These are phyloP conservation scores for Acaromyces ingoldii DNA, from an alignment of 1,284 basidiomycete genomes.

Conservation along the genomic window DNA sequence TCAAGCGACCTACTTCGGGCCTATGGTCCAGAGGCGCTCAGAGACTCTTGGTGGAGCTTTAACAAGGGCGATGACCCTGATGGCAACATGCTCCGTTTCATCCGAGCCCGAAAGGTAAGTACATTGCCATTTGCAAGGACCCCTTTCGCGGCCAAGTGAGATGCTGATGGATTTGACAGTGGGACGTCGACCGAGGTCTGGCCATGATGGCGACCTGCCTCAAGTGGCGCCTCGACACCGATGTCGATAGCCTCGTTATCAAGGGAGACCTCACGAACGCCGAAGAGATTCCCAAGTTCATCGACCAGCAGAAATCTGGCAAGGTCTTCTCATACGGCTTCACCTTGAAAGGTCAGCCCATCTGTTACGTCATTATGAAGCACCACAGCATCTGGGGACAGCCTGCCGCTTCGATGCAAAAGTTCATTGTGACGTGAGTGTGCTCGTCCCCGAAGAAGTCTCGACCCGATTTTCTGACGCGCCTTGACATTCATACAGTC, in stretches of 20 bases:
- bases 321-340: constrained; percentile 51
- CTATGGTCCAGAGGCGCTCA: constrained; percentile 50
- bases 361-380: constrained; percentile 44
- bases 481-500: too few species aligned
- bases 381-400: constrained; percentile 43
- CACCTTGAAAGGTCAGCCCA: constrained; percentile 46
- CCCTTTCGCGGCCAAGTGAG: too few species aligned
- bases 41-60: constrained; percentile 51
- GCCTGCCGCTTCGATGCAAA: constrained; percentile 50
- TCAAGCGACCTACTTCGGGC: constrained; percentile 48
- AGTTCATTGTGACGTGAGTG: constrained; percentile 27
- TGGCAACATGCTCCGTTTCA: constrained; percentile 49
- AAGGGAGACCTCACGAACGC: constrained; percentile 13
- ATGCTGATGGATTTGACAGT: too few species aligned
- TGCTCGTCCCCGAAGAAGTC: constrained; percentile 18
- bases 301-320: constrained; percentile 47
- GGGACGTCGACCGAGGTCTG: constrained; percentile 51
- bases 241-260: constrained; percentile 22
- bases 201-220: constrained; percentile 51
- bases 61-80: constrained; percentile 42
- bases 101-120: constrained; percentile 44
- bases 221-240: constrained; percentile 39
- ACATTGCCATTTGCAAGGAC: too few species aligned
- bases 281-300: constrained; percentile 35
- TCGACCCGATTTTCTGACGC: constrained; percentile 19